A percentile compares a stretch with the other conserved stretches of the same genome.
Conservation (phyloP, 1,284 basidiomycete genomes). For the Erythrobasidium hasegawianum region DNA sequence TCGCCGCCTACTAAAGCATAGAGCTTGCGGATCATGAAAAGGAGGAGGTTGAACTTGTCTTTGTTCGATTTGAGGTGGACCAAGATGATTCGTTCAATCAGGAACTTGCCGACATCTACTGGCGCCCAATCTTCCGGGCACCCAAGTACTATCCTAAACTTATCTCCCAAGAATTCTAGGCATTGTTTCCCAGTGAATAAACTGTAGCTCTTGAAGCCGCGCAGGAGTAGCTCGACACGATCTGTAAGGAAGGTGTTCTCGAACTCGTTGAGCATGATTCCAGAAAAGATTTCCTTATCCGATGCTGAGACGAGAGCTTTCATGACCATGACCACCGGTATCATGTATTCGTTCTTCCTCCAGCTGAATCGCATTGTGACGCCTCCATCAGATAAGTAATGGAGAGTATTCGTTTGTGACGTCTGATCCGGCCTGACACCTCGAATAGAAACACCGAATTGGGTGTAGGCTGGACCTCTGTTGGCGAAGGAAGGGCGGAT, state of each 20-base stretch:
- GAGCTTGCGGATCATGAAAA: slow-evolving; percentile 98
- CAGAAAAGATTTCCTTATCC: slow-evolving; percentile 96
- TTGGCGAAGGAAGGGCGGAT: slow-evolving; percentile 81
- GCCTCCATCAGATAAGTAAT: slow-evolving; percentile 94
- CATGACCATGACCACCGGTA: slow-evolving; percentile 93
- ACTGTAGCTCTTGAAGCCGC: slow-evolving; percentile 90
- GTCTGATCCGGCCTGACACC: slow-evolving; percentile 89
- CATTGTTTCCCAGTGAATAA: slow-evolving; percentile 89
- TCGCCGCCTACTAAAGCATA: slow-evolving; percentile 87
- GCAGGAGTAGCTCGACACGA: slow-evolving; percentile 93
- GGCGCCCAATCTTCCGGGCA: slow-evolving; percentile 93
- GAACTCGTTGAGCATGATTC: slow-evolving; percentile 95
- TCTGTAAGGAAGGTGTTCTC: slow-evolving; percentile 97
- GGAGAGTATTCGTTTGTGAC: slow-evolving; percentile 88
- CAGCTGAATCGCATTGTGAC: slow-evolving; percentile 94
- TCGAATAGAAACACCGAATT: slow-evolving; percentile 90
- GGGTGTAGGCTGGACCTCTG: slow-evolving; percentile 91
- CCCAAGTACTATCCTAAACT: slow-evolving; percentile 88
- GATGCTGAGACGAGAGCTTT: slow-evolving; percentile 92
- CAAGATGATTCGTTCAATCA: slow-evolving; percentile 81
- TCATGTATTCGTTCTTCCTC: slow-evolving; percentile 98
- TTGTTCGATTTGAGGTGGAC: slow-evolving; percentile 85
- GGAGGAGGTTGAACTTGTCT: slow-evolving; percentile 94
- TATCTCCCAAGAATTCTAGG: slow-evolving; percentile 93
- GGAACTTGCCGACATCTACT: slow-evolving; percentile 72